Base-by-base conservation (phyloP, 257 asterid genomes). In the Nicotiana tomentosiformis region DNA sequence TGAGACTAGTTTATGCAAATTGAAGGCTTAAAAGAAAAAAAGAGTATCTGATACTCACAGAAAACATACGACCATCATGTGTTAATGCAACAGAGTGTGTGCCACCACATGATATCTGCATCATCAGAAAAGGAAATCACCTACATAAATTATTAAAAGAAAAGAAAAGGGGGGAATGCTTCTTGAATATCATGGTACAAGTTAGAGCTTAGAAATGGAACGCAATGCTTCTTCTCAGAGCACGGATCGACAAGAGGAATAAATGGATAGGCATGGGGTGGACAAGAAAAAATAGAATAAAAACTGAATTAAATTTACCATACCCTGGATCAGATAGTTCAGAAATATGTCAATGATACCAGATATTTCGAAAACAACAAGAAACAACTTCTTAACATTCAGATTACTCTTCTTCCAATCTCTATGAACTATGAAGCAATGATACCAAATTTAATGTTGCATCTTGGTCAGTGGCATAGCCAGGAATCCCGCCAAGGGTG, bases 31-130 rank as follows among this genome's bases (percentile, higher is more conserved):
- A 78, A 43, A 20, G 23, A 20, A 64, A 46, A 37, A 23, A 70
- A 23, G 14, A 23, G 51, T 16, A 16, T 15, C 10, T 37, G 76
- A 70, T 74, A 89, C 97, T 90, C 84, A 96, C 99, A 17, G 97
- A 86, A 89, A 90, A 94, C 92, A 96, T 92, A 85, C 92, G 95
- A 8, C 99, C 99, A 88, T 96, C 99, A 51, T 85, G 86, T 33
- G 99, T 91, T 80, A 94, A 84, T 33, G 98, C 97, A 70, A 96
- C 99, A 17, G 99, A 96, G 86, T 96, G 98, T 37, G 99, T 96
- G 80, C 99, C 99, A 80, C 99, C 99, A 85, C 99, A 96, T 37
- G 99, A 93, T 60, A 96, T 89, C 99, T 96, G 91, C 91, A 91
- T n/a, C 83, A 85, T 37, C 77, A 85, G 67, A 76, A 76, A 76